Percentiles rank a stretch among this genome's conserved stretches.
Conservation (phyloP, 495 filamentous ascomycete species). For the Parathielavia hyrcaniae region DNA sequence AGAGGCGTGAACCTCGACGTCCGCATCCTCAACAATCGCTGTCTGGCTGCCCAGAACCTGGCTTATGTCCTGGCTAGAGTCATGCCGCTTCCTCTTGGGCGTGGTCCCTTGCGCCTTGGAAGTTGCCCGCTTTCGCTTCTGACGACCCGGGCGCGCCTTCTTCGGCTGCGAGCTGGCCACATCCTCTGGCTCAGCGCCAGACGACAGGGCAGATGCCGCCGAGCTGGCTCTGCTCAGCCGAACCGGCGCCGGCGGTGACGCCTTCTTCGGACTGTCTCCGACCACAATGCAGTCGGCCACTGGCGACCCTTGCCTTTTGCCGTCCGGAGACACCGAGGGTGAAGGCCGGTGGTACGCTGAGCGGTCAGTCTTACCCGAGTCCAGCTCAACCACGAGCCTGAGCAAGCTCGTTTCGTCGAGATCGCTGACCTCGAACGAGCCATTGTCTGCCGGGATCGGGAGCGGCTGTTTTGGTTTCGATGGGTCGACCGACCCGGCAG, state of each 20-base stretch:
- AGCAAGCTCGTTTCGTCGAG: slow-evolving; percentile 43
- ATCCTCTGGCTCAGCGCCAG: background rate
- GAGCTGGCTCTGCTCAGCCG: slow-evolving; percentile 17
- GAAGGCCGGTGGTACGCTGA: slow-evolving; percentile 17
- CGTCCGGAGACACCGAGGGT: slow-evolving; percentile 23
- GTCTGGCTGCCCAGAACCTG: slow-evolving; percentile 5
- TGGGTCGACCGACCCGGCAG: background rate
- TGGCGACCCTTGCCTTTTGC: slow-evolving; percentile 13
- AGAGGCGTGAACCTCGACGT: background rate
- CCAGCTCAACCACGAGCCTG: slow-evolving; percentile 42
- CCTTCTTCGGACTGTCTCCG: slow-evolving; percentile 18
- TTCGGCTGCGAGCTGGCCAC: slow-evolving; percentile 21
- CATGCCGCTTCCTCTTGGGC: slow-evolving; percentile 21
- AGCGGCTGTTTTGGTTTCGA: background rate
- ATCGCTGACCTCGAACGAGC: slow-evolving; percentile 41
- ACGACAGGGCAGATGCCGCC: background rate
- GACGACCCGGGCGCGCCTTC: slow-evolving; percentile 9
- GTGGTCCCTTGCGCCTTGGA: slow-evolving; percentile 20
- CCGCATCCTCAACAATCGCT: slow-evolving; percentile 13
- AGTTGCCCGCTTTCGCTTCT: slow-evolving; percentile 26
- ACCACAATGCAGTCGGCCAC: slow-evolving; percentile 30
- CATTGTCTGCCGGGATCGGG: slow-evolving; percentile 12
- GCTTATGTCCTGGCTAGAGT: slow-evolving; percentile 10
- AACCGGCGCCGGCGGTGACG: background rate
- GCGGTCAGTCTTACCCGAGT: slow-evolving; percentile 31